Conservation (phyloP, 331 rosid species). For the Cucumis variabilis region DNA sequence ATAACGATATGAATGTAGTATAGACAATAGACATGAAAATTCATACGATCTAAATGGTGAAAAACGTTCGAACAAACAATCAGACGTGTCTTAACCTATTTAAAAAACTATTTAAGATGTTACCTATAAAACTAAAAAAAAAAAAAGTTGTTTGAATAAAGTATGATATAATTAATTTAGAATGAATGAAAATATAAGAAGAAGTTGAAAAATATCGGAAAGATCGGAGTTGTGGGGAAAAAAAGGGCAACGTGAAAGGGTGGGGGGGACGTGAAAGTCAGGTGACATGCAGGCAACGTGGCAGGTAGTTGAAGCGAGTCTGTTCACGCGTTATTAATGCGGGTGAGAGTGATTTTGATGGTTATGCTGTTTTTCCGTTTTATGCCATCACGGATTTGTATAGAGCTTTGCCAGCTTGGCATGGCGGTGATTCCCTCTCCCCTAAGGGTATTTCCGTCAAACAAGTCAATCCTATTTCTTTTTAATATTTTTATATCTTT, state of each 20-base stretch:
- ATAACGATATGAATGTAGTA: no score
- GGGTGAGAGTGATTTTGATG: neutral
- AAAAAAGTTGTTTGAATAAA: no score
- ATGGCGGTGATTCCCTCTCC: slow-evolving; percentile 13
- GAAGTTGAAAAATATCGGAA: no score
- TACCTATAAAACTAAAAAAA: no score
- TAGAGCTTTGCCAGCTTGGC: slow-evolving; percentile 12
- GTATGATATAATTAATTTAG: no score
- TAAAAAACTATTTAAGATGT: no score
- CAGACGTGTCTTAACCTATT: no score
- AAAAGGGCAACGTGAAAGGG: neutral
- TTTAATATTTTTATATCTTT: no score
- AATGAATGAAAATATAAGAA: no score
- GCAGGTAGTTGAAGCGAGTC: neutral
- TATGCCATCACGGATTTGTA: slow-evolving; percentile 7
- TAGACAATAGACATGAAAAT: no score
- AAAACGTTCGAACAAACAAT: no score
- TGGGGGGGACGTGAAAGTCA: neutral
- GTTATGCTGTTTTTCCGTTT: neutral
- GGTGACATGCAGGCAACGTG: slow-evolving; percentile 1
- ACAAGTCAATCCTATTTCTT: neutral
- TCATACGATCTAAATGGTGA: no score
- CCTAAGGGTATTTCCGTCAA: neutral
- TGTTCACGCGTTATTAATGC: neutral
- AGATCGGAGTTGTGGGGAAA: neutral